Percentiles rank a stretch among this genome's conserved stretches.
phyloP scores from a whole-genome alignment of 441 rosid species.

The Iberis amara region DNA sequence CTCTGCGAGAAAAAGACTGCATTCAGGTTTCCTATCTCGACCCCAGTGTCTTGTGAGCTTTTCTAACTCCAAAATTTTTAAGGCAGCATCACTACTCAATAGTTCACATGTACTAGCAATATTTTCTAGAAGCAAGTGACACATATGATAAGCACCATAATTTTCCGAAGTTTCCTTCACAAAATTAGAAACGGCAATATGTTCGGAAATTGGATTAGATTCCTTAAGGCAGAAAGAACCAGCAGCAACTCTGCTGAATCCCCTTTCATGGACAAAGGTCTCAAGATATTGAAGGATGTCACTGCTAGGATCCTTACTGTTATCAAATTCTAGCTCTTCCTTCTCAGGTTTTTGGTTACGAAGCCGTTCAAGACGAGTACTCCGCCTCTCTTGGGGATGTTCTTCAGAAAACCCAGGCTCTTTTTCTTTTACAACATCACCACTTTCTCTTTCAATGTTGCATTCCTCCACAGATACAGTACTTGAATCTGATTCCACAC shows the following conservation, averaged over 20 bases:
- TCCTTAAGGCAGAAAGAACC: constrained; percentile 38
- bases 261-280: constrained; percentile 49
- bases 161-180: constrained; percentile 65
- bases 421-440: constrained; percentile 41
- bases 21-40: constrained; percentile 73
- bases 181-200: constrained; percentile 45
- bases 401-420: constrained; percentile 52
- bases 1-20: constrained; percentile 94
- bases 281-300: constrained; percentile 66
- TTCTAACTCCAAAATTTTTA: constrained; percentile 78
- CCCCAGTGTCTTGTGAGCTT: constrained; percentile 86
- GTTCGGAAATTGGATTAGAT: constrained; percentile 45
- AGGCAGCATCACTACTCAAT: constrained; percentile 44
- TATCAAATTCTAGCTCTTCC: constrained; percentile 68
- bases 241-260: constrained; percentile 31
- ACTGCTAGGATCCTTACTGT: constrained; percentile 57
- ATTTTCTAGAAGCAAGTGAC: constrained; percentile 84
- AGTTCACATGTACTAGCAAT: constrained; percentile 46
- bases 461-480: constrained; percentile 40
- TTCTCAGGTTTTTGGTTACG: constrained; percentile 94
- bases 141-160: constrained; percentile 83
- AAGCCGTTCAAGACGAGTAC: constrained; percentile 94
- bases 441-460: constrained; percentile 41
- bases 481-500: constrained; percentile 35
- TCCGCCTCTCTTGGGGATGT: constrained; percentile 93